phyloP scores from a whole-genome alignment of 2,329 filamentous ascomycete species.

The Teratosphaeria nubilosa region DNA sequence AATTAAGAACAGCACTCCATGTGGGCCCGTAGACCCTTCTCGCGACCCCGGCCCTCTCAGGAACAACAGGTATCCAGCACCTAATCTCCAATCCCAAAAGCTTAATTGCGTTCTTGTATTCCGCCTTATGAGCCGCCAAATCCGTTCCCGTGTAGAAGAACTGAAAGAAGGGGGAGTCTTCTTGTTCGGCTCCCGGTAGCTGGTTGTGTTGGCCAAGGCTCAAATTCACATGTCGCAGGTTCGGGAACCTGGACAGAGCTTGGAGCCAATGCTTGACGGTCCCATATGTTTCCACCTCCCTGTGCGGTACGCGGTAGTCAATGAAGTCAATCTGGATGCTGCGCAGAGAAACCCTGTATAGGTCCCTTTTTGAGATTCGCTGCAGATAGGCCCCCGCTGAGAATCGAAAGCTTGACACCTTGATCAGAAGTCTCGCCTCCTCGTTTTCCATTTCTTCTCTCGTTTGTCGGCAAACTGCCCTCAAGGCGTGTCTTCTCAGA shows the following conservation, averaged over 20 bases:
- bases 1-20: neutral
- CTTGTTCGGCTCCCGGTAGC: no score
- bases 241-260: no score
- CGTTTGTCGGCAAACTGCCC: neutral
- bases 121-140: neutral
- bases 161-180: no score
- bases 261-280: no score
- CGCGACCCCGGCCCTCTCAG: neutral
- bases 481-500: neutral
- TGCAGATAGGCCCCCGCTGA: neutral
- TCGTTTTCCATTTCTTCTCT: neutral
- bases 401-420: neutral
- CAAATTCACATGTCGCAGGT: no score
- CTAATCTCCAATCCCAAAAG: neutral
- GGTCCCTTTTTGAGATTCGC: neutral
- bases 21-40: neutral
- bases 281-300: no score
- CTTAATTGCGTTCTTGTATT: neutral
- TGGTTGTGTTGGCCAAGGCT: no score
- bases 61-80: neutral
- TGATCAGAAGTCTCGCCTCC: neutral
- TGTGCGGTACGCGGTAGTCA: no score
- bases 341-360: no score
- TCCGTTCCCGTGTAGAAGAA: no score
- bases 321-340: neutral